phyloP scores from a whole-genome alignment of 345 rosid species.

The Eucalyptus leucophloia region DNA sequence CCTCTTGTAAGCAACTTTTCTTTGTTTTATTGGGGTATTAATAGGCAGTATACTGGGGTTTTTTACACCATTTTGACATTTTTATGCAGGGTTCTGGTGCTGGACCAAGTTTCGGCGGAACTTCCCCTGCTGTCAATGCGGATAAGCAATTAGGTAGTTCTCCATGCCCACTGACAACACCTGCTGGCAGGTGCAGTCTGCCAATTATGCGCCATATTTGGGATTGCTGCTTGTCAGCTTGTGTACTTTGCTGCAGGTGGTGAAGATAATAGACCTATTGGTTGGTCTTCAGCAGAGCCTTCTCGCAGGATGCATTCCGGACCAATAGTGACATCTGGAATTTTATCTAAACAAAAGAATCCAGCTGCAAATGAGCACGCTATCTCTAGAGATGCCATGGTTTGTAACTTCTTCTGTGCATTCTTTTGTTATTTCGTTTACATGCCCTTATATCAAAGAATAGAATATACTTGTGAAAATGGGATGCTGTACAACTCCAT shows the following conservation, averaged over 20 bases:
- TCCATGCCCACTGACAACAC: neutral
- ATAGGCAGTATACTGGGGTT: neutral
- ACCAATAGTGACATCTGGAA: slow-evolving; percentile 14
- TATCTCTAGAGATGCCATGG: slow-evolving; percentile 22
- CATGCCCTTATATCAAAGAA: neutral
- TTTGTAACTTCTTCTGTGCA: neutral
- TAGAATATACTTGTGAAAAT: neutral
- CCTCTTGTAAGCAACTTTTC: slow-evolving; percentile 23
- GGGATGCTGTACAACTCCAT: neutral
- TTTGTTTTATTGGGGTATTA: neutral
- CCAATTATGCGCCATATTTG: neutral
- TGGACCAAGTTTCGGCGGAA: slow-evolving; percentile 70
- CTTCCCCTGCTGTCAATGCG: slow-evolving; percentile 35
- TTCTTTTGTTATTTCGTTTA: neutral
- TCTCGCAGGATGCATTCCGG: slow-evolving; percentile 40
- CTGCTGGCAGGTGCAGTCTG: neutral
- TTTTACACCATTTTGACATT: neutral
- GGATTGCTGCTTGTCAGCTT: neutral
- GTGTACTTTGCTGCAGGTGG: slow-evolving; percentile 15
- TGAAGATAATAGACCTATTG: slow-evolving; percentile 21
- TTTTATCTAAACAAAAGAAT: slow-evolving; percentile 32
- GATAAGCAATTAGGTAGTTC: slow-evolving; percentile 56
- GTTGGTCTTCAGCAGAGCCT: slow-evolving; percentile 31
- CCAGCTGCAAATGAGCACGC: slow-evolving; percentile 26
- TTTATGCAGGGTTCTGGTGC: slow-evolving; percentile 49